A percentile compares a stretch with the other conserved stretches of the same genome.
Conservation (phyloP, 768 basidiomycete species). For the Rubroboletus pulcherrimus region DNA sequence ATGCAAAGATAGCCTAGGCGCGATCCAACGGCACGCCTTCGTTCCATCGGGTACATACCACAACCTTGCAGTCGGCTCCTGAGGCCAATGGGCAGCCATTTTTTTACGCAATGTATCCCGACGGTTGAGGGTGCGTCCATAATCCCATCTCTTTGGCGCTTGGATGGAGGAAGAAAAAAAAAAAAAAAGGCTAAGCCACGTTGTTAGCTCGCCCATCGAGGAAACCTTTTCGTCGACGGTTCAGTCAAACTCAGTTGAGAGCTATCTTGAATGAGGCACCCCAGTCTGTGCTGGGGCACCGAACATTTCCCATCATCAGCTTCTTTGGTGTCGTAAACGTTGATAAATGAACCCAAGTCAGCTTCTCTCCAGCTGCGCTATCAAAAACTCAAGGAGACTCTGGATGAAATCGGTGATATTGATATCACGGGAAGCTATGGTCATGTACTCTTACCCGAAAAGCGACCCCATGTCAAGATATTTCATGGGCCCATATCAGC, state of each 20-base stretch:
- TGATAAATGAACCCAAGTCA: slow-evolving; percentile 1
- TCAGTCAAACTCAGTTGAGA: not conserved
- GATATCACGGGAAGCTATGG: slow-evolving; percentile 15
- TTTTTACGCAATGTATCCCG: not conserved
- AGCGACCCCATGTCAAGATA: slow-evolving; percentile 9
- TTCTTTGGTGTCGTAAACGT: slow-evolving; percentile 16
- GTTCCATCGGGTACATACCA: not conserved
- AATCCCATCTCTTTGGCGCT: not conserved
- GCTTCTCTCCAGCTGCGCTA: slow-evolving; percentile 11
- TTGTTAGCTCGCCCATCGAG: slow-evolving; percentile 6
- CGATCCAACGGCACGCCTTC: not conserved
- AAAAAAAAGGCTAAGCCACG: slow-evolving; percentile 24
- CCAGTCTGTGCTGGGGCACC: not conserved
- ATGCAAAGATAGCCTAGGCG: not conserved
- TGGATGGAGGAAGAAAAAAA: slow-evolving; percentile 6
- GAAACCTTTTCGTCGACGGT: not conserved
- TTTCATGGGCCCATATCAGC: slow-evolving; percentile 11
- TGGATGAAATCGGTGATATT: slow-evolving; percentile 18
- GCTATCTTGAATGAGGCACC: not conserved
- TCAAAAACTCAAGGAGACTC: not conserved
- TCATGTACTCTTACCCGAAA: slow-evolving; percentile 15
- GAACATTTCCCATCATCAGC: not conserved
- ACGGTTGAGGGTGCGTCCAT: not conserved
- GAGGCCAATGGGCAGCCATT: not conserved
- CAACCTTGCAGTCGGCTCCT: not conserved